Evolutionary conservation across 2,329 filamentous ascomycete genomes (phyloP).

Genomic region (Xylaria polymorpha): DNA sequence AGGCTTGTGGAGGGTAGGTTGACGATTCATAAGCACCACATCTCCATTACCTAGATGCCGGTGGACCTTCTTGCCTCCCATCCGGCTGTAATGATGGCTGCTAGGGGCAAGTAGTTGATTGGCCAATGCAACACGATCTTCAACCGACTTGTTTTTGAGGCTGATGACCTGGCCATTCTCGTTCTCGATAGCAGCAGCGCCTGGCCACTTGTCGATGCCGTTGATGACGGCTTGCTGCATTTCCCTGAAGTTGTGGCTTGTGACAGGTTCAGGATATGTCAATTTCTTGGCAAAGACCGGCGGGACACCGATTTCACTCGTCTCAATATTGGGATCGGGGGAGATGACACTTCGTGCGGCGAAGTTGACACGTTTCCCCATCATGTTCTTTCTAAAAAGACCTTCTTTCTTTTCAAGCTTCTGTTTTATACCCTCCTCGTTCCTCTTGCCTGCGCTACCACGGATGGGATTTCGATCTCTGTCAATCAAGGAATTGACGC

Average conservation of each 20-base stretch:
- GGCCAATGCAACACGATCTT: constrained; percentile 88
- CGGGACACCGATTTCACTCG: constrained; percentile 97
- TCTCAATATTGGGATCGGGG: constrained; percentile 97
- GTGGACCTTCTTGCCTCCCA: constrained; percentile 94
- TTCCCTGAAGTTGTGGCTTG: constrained; percentile 95
- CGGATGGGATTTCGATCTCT: constrained; percentile 85
- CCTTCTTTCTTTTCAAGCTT: constrained; percentile 99
- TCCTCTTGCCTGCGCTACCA: constrained; percentile 79
- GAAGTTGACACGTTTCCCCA: constrained; percentile 99
- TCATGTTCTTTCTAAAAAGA: constrained; percentile 99
- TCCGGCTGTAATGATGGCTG: constrained; percentile 76
- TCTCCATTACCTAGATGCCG: constrained; percentile 96
- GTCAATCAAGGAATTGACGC: constrained; percentile 93
- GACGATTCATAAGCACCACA: constrained; percentile 98
- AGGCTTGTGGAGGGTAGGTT: constrained; percentile 96
- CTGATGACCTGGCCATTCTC: constrained; percentile 93
- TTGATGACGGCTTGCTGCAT: constrained; percentile 97
- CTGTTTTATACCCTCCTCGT: constrained; percentile 96
- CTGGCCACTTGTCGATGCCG: constrained; percentile 92
- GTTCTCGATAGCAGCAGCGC: constrained; percentile 93
- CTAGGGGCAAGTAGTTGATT: constrained; percentile 93
- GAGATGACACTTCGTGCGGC: constrained; percentile 98
- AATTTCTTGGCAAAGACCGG: constrained; percentile 97
- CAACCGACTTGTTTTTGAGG: constrained; percentile 84
- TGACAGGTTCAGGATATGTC: constrained; percentile 97